Base-by-base conservation (phyloP, 179 eudicot species). In the Spergularia azorica region DNA sequence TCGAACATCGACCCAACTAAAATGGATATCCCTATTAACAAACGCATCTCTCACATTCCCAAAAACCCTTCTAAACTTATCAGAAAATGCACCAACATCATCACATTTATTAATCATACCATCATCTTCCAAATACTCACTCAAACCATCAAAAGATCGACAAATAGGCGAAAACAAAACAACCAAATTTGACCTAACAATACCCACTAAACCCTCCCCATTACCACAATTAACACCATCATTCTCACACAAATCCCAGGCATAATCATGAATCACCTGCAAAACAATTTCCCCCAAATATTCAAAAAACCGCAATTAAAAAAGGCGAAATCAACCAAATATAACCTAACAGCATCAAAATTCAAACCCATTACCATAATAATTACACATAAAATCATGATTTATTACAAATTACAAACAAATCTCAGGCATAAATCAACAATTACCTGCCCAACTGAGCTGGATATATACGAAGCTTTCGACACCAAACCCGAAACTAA, bases 1-100 rank as follows among this genome's bases (percentile, higher is more conserved):
- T 10, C 60, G 75, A 21, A 92, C 89, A 86, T 92, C 91, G 59
- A 92, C 79, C 98, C 98, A 94, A 51, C 92, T 80, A 70, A 85
- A 82, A 81, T 89, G 94, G 63, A 94, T 87, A 84, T 91, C 92
- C 80, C 91, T 89, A 71, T 63, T 70, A 71, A 56, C 54, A 87
- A 83, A 92, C 5, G 86, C 85, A 79, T 88, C 90, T 39, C 71
- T 87, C 39, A 86, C 94, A 67, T 70, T 71, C 78, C 86, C 80
- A 80, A 92, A 94, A 63, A 64, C 21, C 60, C 72, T 74, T 20
- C 67, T 26, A 81, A 93, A 91, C 13, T 63, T 73, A 15, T 79
- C 70, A 38, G 63, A 58, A 63, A 87, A 74, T 26, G 46, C 73
- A 70, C 14, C 64, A 60, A 17, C 61, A 12, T 18, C 73, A 71